Evolutionary conservation across 177 flowering plant species (phyloP).

Genomic region (Vitis hybrid): DNA sequence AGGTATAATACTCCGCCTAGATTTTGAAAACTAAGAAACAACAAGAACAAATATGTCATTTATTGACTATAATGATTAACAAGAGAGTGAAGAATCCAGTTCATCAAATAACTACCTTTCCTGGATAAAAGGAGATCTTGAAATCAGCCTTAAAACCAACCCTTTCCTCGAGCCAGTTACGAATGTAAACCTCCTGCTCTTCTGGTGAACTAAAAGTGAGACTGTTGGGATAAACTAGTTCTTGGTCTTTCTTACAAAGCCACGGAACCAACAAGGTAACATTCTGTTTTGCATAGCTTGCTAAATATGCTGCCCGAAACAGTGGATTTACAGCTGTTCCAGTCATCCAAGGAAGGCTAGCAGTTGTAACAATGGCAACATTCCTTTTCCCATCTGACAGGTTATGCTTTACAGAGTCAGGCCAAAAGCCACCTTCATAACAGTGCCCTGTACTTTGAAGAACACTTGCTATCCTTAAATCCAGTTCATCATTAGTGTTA

Average conservation of each 20-base stretch:
- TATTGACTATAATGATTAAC: background rate
- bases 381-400: slow-evolving; percentile 59
- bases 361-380: slow-evolving; percentile 97
- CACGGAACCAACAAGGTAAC: slow-evolving; percentile 96
- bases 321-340: slow-evolving; percentile 99
- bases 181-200: slow-evolving; percentile 90
- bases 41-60: slow-evolving; percentile 9
- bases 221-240: slow-evolving; percentile 82
- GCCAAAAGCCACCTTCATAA: slow-evolving; percentile 88
- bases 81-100: background rate
- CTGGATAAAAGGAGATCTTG: slow-evolving; percentile 91
- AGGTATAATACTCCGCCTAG: slow-evolving; percentile 91
- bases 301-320: slow-evolving; percentile 94
- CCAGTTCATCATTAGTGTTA: slow-evolving; percentile 69
- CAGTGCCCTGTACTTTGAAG: slow-evolving; percentile 88
- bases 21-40: slow-evolving; percentile 71
- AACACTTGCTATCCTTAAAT: slow-evolving; percentile 87
- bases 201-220: slow-evolving; percentile 83
- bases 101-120: slow-evolving; percentile 63
- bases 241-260: slow-evolving; percentile 93
- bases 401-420: slow-evolving; percentile 51
- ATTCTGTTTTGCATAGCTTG: slow-evolving; percentile 80
- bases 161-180: slow-evolving; percentile 95
- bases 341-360: slow-evolving; percentile 99
- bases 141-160: slow-evolving; percentile 90